These are phyloP conservation scores for Yamadazyma taylorii DNA, from an alignment of 1,139 yeast species.

Conservation along the genomic window DNA sequence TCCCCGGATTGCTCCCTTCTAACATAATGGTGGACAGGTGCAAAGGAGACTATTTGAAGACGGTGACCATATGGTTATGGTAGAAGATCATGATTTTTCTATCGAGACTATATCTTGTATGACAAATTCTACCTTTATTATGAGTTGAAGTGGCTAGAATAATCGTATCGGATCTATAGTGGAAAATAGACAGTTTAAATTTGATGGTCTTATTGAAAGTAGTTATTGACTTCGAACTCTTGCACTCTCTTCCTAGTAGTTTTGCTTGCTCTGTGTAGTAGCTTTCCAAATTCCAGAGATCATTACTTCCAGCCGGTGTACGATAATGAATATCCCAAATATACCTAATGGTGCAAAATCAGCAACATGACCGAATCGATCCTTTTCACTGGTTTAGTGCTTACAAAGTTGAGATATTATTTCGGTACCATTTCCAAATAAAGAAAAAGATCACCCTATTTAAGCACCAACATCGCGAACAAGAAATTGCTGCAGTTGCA, in stretches of 20 bases:
- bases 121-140: slow-evolving; percentile 1
- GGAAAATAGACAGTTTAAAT: slow-evolving; percentile 1
- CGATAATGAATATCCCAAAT: too few species aligned
- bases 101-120: slow-evolving; percentile 1
- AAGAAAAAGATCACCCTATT: too few species aligned
- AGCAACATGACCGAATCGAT: too few species aligned
- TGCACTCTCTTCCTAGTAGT: slow-evolving; percentile 1
- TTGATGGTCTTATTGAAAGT: slow-evolving; percentile 1
- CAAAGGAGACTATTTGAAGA: slow-evolving; percentile 1
- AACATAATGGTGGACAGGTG: slow-evolving; percentile 1
- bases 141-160: slow-evolving; percentile 1
- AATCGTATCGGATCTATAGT: slow-evolving; percentile 1
- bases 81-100: slow-evolving; percentile 1
- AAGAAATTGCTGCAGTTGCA: too few species aligned
- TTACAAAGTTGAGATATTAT: too few species aligned
- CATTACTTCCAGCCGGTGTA: too few species aligned
- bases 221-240: slow-evolving; percentile 1
- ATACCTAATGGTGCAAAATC: too few species aligned
- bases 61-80: slow-evolving; percentile 1
- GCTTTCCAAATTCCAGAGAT: too few species aligned
- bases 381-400: too few species aligned
- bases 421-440: too few species aligned
- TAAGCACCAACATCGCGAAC: too few species aligned
- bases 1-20: slow-evolving; percentile 1
- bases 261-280: too few species aligned